These are phyloP conservation scores for Suillus clintonianus DNA, from an alignment of 768 basidiomycete genomes.

Conservation along the genomic window DNA sequence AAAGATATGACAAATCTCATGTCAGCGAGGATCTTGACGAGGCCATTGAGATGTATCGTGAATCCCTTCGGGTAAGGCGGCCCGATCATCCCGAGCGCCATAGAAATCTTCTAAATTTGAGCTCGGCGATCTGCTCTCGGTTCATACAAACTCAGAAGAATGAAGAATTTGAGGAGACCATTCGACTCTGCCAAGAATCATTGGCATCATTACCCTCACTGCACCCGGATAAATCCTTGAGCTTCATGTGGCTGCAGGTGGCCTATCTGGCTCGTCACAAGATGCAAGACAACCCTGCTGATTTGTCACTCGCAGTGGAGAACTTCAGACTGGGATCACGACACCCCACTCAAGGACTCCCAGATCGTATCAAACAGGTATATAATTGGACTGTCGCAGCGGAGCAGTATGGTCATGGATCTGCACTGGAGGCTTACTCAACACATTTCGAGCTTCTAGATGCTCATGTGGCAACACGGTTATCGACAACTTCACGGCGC, in stretches of 20 bases:
- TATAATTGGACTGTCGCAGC: constrained; percentile 2
- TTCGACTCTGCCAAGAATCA: not conserved
- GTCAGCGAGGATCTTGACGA: constrained; percentile 13
- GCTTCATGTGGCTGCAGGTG: too few relatives aligned
- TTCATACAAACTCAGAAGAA: not conserved
- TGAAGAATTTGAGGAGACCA: not conserved
- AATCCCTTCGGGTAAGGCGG: constrained; percentile 11
- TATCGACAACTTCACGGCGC: not conserved
- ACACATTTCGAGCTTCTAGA: not conserved
- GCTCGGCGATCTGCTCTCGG: not conserved
- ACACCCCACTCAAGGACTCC: not conserved
- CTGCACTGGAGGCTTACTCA: not conserved
- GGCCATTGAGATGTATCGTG: constrained; percentile 8
- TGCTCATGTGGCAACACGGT: not conserved
- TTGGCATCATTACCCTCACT: not conserved
- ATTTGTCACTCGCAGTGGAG: not conserved
- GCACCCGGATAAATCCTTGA: not conserved
- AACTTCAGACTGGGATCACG: not conserved
- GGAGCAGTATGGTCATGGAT: constrained; percentile 5
- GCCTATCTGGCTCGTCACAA: not conserved
- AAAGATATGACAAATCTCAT: constrained; percentile 10
- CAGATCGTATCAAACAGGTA: not conserved
- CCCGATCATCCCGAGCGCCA: constrained; percentile 10
- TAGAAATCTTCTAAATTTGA: constrained; percentile 6
- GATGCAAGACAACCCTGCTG: not conserved